Base-by-base conservation (phyloP, 2,329 filamentous ascomycete genomes). In the Penicillium nordicum region DNA sequence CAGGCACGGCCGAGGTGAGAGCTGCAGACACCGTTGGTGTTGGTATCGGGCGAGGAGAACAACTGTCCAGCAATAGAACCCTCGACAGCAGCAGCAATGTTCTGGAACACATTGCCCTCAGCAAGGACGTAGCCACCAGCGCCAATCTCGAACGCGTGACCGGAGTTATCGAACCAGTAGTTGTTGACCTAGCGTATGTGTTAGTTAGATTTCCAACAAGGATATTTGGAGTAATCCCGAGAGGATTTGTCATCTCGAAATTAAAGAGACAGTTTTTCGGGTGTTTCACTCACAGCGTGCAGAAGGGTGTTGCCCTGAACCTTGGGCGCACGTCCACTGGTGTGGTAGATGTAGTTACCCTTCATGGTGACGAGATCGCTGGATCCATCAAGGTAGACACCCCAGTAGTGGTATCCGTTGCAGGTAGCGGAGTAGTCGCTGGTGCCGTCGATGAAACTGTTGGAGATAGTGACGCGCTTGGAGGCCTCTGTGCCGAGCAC, bases 351-450 rank as follows among this genome's bases (percentile, higher is more conserved):
- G 74, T 84, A 85, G 78, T 86, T 86, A 62, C 77, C 76, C 75
- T 84, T 82, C 67, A 86, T 66, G 59, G 84, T 86, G 65, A 85
- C 75, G 58, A 80, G 65, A 66, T 86, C 84, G 67, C 72, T 77
- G 55, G 77, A 74, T n/a, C 84, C 84, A 40, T 77, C 79, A 47
- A 86, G 76, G 74, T 83, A 84, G 60, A 85, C 70, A 30, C 72
- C 78, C 82, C 84, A 86, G 79, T 86, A 85, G 72, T 84, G 82
- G 70, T 83, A 78, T 40, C 75, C 77, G 65, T 86, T 76, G 71
- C 84, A 86, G 45, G 78, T 82, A 5, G 84, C 79, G 11, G 82
- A 85, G 74, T 77, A 86, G 18, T 72, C 68, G 34, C 78, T 78
- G 25, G 68, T 67, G 44, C 84, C 84, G 65, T 87, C 79, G 63